Evolutionary conservation across 352 stramenopile genomes (phyloP).

Genomic region (Pythium chondricola): DNA sequence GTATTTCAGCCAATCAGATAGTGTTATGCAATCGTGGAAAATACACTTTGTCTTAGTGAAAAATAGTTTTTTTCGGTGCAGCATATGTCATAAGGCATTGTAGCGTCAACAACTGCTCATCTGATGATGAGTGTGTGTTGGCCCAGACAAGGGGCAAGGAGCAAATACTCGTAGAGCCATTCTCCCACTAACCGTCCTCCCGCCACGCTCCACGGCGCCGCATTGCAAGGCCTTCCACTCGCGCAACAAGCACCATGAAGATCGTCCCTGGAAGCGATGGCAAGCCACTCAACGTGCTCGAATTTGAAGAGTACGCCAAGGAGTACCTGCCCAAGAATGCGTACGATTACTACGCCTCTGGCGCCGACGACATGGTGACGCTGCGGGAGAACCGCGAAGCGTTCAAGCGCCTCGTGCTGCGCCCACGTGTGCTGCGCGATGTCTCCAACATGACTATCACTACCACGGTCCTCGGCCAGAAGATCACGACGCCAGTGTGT

Average conservation of each 20-base stretch:
- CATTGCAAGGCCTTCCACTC: no score
- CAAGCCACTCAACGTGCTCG: conserved; percentile 82
- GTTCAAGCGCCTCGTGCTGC: conserved; percentile 92
- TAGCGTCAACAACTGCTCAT: no score
- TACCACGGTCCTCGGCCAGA: conserved; percentile 89
- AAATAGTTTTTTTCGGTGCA: no score
- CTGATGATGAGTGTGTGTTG: neutral
- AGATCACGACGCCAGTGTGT: conserved; percentile 92
- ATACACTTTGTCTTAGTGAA: no score
- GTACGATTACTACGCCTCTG: conserved; percentile 91
- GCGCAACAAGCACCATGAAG: conserved; percentile 24
- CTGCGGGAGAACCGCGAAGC: conserved; percentile 78
- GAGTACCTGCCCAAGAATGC: conserved; percentile 89
- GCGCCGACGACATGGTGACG: conserved; percentile 90
- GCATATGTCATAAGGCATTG: no score
- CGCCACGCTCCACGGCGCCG: no score
- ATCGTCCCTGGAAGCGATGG: conserved; percentile 68
- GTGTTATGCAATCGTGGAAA: no score
- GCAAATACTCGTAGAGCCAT: no score
- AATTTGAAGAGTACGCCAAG: conserved; percentile 86
- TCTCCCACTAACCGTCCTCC: conserved; percentile 45
- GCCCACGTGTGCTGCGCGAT: conserved; percentile 91
- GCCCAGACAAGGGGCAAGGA: no score
- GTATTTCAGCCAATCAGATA: no score
- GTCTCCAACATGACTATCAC: conserved; percentile 90